Conservation (phyloP, 345 rosid genomes). For the Erysimum cheiranthoides region DNA sequence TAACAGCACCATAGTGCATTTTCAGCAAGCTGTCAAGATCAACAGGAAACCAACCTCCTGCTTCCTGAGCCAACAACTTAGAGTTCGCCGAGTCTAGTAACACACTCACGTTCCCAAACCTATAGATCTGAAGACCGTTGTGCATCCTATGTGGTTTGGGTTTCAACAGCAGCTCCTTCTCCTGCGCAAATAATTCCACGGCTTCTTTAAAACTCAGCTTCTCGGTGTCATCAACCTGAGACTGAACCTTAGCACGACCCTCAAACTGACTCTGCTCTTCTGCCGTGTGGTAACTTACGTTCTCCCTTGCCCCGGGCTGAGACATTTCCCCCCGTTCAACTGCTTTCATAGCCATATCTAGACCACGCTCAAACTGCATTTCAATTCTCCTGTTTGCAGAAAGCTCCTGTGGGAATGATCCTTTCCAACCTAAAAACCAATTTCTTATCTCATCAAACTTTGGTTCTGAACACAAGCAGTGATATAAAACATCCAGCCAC, state of each 20-base stretch:
- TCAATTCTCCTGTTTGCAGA: conserved; percentile 64
- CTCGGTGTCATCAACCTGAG: conserved; percentile 44
- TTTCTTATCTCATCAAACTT: conserved; percentile 66
- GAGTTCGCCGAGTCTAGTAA: conserved; percentile 63
- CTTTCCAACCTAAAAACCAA: conserved; percentile 80
- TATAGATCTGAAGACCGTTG: conserved; percentile 79
- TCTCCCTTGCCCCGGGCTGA: conserved; percentile 60
- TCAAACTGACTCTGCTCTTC: conserved; percentile 56
- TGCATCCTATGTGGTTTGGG: conserved; percentile 78
- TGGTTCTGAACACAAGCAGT: conserved; percentile 69
- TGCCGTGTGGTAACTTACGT: background rate
- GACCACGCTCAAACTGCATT: conserved; percentile 62
- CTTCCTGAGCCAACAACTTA: conserved; percentile 66
- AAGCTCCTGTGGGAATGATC: conserved; percentile 72
- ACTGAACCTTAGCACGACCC: conserved; percentile 14
- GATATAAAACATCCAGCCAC: conserved; percentile 87
- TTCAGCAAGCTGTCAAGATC: conserved; percentile 64
- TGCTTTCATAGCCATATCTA: conserved; percentile 68
- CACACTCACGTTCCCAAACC: conserved; percentile 74
- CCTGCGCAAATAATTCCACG: conserved; percentile 74
- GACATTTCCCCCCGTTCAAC: conserved; percentile 60
- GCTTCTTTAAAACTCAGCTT: conserved; percentile 76
- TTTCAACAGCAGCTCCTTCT: conserved; percentile 65
- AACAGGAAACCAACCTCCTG: conserved; percentile 63
- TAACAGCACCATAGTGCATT: conserved; percentile 60